Conservation (phyloP, 1,284 basidiomycete genomes). For the Malassezia slooffiae region DNA sequence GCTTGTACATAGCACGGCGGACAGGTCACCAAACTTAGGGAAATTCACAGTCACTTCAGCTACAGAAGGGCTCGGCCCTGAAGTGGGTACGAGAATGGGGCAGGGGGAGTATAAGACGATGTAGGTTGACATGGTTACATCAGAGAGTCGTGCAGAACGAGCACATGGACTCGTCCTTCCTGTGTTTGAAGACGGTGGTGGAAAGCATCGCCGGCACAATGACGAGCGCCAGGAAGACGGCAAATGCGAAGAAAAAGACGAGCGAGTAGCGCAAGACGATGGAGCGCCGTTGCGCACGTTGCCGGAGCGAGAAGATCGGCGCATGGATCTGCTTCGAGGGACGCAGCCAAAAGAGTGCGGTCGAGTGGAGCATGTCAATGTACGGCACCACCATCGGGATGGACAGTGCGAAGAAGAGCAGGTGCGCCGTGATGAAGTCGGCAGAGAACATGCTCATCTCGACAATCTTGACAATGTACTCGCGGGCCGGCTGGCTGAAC, state of each 20-base stretch:
- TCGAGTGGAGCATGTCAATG: slow-evolving; percentile 40
- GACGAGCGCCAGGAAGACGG: slow-evolving; percentile 62
- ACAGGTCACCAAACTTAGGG: no score
- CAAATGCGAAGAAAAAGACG: slow-evolving; percentile 66
- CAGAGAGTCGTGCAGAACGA: slow-evolving; percentile 10
- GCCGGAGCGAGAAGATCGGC: slow-evolving; percentile 60
- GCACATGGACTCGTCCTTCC: slow-evolving; percentile 3
- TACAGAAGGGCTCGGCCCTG: no score
- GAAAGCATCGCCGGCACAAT: slow-evolving; percentile 36
- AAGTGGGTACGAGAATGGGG: not conserved
- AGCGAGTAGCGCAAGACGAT: slow-evolving; percentile 59
- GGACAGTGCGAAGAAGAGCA: slow-evolving; percentile 49
- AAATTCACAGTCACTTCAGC: no score
- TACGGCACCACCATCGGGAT: slow-evolving; percentile 49
- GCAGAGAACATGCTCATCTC: slow-evolving; percentile 44
- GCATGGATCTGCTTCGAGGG: slow-evolving; percentile 56
- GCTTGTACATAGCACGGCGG: no score
- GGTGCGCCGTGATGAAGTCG: slow-evolving; percentile 39
- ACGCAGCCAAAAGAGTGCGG: slow-evolving; percentile 50
- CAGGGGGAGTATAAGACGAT: not conserved
- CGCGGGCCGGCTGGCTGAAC: slow-evolving; percentile 44
- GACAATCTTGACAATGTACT: slow-evolving; percentile 47
- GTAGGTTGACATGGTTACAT: not conserved
- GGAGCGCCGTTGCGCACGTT: slow-evolving; percentile 40
- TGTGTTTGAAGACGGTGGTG: slow-evolving; percentile 15